Percentiles rank a stretch among this genome's conserved stretches.
Evolutionary conservation across 495 filamentous ascomycete genomes (phyloP).

Genomic region (Penicillium goetzii): DNA sequence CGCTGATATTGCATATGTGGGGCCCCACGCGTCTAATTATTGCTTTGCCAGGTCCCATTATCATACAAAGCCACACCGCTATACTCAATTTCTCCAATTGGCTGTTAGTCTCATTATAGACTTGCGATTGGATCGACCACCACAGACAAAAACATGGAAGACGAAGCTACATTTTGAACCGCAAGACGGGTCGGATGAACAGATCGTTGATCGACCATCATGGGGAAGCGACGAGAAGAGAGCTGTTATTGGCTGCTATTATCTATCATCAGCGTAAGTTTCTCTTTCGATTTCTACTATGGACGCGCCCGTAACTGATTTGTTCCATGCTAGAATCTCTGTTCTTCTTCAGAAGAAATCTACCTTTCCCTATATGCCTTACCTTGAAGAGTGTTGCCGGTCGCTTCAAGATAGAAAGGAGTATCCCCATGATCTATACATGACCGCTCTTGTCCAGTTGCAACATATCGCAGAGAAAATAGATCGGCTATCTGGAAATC

Average conservation of each 20-base stretch:
- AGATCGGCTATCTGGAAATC: slow-evolving; percentile 22
- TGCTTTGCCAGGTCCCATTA: slow-evolving; percentile 33
- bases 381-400: slow-evolving; percentile 29
- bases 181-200: slow-evolving; percentile 8
- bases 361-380: slow-evolving; percentile 22
- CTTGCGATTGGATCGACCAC: slow-evolving; percentile 45
- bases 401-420: slow-evolving; percentile 24
- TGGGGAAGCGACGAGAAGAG: slow-evolving; percentile 32
- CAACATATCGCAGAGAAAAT: slow-evolving; percentile 35
- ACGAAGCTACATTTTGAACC: slow-evolving; percentile 21
- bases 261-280: slow-evolving; percentile 31
- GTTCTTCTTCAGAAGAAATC: slow-evolving; percentile 31
- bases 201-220: slow-evolving; percentile 16
- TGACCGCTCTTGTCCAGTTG: slow-evolving; percentile 27
- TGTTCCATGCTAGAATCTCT: slow-evolving; percentile 15
- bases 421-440: slow-evolving; percentile 25
- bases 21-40: slow-evolving; percentile 10
- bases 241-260: slow-evolving; percentile 30
- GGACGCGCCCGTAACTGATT: neutral
- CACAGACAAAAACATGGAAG: slow-evolving; percentile 31
- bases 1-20: slow-evolving; percentile 5
- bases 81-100: slow-evolving; percentile 47
- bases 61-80: slow-evolving; percentile 42
- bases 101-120: slow-evolving; percentile 51
- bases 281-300: no score